Base-by-base conservation (phyloP, 768 basidiomycete species). In the Pleurotus giganteus region DNA sequence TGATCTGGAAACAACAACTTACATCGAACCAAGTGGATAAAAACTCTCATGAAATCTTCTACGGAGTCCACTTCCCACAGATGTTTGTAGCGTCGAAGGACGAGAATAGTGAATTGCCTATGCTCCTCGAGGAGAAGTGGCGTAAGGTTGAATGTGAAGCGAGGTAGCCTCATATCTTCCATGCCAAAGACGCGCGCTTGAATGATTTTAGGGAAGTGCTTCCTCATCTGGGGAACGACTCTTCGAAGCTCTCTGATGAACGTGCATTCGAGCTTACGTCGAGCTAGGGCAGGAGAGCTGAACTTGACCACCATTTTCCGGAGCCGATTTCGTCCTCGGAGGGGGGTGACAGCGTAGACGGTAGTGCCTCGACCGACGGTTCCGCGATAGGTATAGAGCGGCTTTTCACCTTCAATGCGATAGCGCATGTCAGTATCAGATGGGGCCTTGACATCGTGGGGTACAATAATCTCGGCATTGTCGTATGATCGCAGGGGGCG, bases 321-420 rank as follows among this genome's bases (percentile, higher is more conserved):
- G n/a, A 21, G 12, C 19, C 24, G 3, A 26, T 34, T 15, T 2
- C 21, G 31, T 12, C 49, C 49, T 2, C 12, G 21, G 9, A 24
- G 27, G 8, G 49, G 12, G 11, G 6, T n/a, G 23, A 34, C 29
- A 8, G 49, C 28, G 28, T 49, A 31, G 13, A 50, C 49, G 15
- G 21, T 37, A 17, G 49, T 34, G 15, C 49, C 49, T 6, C 49
- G 49, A 4, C 49, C 49, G n/a, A 36, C 21, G 19, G 23, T 24
- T 12, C 49, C 49, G 15, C 49, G 49, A 36, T 50, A 50, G 23
- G 31, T 37, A n/a, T 50, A 50, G 7, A 50, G 24, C 7, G 49
- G 31, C 21, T 32, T 23, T n/a, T 29, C 31, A 12, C 13, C 12
- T 8, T 31, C 28, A 17, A 19, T 13, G n/a, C 17, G 34, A 41